Evolutionary conservation across 176 grass and related monocot species (phyloP), one percentile per base, ranked within the genome.

Genomic region (Zizania latifolia): DNA sequence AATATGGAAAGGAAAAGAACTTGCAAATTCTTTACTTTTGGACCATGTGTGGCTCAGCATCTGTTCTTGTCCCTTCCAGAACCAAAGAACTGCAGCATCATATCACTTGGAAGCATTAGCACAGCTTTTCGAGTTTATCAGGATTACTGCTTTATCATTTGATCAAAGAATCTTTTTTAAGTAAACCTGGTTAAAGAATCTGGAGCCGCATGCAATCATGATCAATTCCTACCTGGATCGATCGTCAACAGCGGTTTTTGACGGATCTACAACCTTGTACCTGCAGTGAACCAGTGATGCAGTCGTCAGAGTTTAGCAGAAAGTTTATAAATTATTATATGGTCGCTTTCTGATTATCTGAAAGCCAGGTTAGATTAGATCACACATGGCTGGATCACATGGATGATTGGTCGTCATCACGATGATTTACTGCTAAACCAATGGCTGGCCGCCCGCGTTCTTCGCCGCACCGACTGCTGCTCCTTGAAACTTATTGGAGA

Each of bases 181-280:
- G 48, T 22, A 51, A 51, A 51, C 48, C 19, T 51, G 48, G 28
- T 33, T 44, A 27, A 58, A 58, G 56, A 58, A 58, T 53, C 19
- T 53, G 19, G 59, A 62, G 30, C 0, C 59, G 14, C 30, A 34
- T n/a, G n/a, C n/a, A n/a, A n/a, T n/a, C n/a, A n/a, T n/a, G n/a
- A n/a, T n/a, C n/a, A n/a, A n/a, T 0, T 12, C 10, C 32, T 4
- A 15, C 19, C 3, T 59, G 22, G 10, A 62, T 50, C n/a, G n/a
- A n/a, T n/a, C n/a, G n/a, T n/a, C 54, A 13, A 19, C 38, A 61
- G 81, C 29, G 50, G 11, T 10, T 8, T 9, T 19, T 17, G 48
- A 35, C 50, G 31, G 57, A 27, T 81, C 67, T 4, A 61, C 53
- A 83, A 76, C 71, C 51, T 59, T 41, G 45, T 65, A 53, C 31